These are phyloP conservation scores for Dacryopinax primogenitus DNA, from an alignment of 768 basidiomycete species.

Conservation along the genomic window DNA sequence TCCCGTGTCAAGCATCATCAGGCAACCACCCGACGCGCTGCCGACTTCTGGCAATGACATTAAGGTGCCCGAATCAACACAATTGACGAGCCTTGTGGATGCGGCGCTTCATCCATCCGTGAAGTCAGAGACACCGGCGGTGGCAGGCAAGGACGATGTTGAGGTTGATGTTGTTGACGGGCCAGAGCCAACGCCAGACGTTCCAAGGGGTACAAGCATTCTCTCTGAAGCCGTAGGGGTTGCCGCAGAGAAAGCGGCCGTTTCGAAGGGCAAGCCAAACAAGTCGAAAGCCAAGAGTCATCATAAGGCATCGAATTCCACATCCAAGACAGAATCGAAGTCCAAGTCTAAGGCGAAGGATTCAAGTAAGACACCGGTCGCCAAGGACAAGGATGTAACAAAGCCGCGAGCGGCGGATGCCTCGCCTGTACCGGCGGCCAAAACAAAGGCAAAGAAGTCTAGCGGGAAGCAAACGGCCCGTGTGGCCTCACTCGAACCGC, in stretches of 20 bases:
- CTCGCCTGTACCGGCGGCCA: background rate
- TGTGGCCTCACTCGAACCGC: background rate
- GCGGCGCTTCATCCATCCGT: background rate
- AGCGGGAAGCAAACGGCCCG: background rate
- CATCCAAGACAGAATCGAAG: background rate
- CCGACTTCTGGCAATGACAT: background rate
- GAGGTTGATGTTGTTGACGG: background rate
- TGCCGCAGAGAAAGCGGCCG: background rate
- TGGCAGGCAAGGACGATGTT: background rate
- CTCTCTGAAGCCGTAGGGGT: background rate
- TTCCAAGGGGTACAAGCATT: background rate
- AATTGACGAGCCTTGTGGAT: background rate
- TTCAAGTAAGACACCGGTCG: background rate
- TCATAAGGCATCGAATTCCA: background rate
- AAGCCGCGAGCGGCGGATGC: background rate
- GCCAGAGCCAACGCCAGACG: background rate
- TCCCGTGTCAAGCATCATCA: background rate
- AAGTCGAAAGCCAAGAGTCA: background rate
- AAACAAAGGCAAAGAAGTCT: background rate
- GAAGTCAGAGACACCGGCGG: background rate
- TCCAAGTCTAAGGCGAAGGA: background rate
- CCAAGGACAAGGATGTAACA: background rate
- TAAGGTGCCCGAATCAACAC: background rate
- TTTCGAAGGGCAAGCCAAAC: background rate
- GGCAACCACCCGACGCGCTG: background rate